These are phyloP conservation scores for Hordeum marinum DNA, from an alignment of 176 grass and related monocot genomes.

Conservation along the genomic window DNA sequence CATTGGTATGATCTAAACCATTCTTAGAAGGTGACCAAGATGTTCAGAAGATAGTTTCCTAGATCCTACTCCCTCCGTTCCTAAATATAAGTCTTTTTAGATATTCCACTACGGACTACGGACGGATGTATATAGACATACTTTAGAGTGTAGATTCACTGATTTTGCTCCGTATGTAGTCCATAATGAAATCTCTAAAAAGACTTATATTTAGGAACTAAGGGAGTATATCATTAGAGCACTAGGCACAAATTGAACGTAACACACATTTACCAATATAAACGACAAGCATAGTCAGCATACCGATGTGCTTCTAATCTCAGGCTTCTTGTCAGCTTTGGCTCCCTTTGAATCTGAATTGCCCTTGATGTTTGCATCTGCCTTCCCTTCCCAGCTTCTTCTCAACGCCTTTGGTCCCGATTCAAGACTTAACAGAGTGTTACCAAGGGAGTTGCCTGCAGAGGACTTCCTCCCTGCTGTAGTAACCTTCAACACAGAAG, in stretches of 20 bases:
- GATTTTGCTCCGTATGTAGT: too few relatives aligned
- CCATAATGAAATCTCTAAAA: too few relatives aligned
- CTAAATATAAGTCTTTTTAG: too few relatives aligned
- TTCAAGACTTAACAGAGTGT: conserved; percentile 32
- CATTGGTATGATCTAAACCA: background rate
- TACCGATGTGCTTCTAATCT: conserved; percentile 61
- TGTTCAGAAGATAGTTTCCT: background rate
- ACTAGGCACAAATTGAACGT: background rate
- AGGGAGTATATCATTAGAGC: background rate
- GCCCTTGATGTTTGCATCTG: conserved; percentile 36
- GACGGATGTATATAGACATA: too few relatives aligned
- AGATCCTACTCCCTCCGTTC: background rate
- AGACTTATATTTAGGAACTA: too few relatives aligned
- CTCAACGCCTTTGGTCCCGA: conserved; percentile 60
- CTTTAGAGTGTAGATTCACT: too few relatives aligned
- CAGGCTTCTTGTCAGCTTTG: conserved; percentile 52
- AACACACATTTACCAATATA: background rate
- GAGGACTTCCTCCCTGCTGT: conserved; percentile 68
- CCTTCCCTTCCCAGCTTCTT: conserved; percentile 77
- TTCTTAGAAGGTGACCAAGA: background rate
- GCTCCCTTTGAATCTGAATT: conserved; percentile 51
- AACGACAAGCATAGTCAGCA: conserved; percentile 22
- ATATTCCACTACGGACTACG: too few relatives aligned
- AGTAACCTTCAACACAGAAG: conserved; percentile 75
- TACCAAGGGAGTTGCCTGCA: conserved; percentile 44